Base-by-base conservation (phyloP, 768 basidiomycete genomes). In the Lactifluus volemus region DNA sequence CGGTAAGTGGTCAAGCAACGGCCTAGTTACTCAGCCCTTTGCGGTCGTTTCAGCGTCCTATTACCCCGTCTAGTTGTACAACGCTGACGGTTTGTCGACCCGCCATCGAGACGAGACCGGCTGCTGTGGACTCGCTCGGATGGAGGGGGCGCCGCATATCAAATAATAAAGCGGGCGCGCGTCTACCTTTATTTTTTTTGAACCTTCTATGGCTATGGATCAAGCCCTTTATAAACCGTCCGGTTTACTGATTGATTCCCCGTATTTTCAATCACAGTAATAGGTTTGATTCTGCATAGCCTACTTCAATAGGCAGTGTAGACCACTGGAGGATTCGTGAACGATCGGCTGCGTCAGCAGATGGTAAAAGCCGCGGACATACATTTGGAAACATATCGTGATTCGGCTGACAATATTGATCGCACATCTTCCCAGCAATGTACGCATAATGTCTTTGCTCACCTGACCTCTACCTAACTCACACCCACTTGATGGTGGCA, bases 401-500 rank as follows among this genome's bases (percentile, higher is more conserved):
- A 64, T 49, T 48, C 55, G 4, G 30, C 19, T 47, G 54, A 25
- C 29, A 36, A 8, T 9, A 15, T 11, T 39, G 59, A 63, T 51
- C 15, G 15, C 17, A 1, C 32, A 10, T 48, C 54, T 17, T 44
- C 50, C 50, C 32, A 36, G 19, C 49, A 57, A 54, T 12, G 63
- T 63, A 52, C 60, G 60, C 55, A 39, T 53, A n/a, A 7, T 36
- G 38, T 49, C 39, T 32, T 25, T 19, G 41, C 41, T 42, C 50
- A 15, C 30, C 49, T 25, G 42, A 52, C 19, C 36, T 32, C 32
- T 49, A 2, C 48, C 39, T 50, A 34, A 49, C 51, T 53, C 34
- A 11, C 56, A 12, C 49, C 45, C 41, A 2, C 29, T 32, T 54
- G 61, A 63, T 63, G 52, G 61, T 41, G 56, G 51, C 34, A 58